These are phyloP conservation scores for Xylaria flabelliformis DNA, from an alignment of 495 filamentous ascomycete genomes.

Conservation along the genomic window DNA sequence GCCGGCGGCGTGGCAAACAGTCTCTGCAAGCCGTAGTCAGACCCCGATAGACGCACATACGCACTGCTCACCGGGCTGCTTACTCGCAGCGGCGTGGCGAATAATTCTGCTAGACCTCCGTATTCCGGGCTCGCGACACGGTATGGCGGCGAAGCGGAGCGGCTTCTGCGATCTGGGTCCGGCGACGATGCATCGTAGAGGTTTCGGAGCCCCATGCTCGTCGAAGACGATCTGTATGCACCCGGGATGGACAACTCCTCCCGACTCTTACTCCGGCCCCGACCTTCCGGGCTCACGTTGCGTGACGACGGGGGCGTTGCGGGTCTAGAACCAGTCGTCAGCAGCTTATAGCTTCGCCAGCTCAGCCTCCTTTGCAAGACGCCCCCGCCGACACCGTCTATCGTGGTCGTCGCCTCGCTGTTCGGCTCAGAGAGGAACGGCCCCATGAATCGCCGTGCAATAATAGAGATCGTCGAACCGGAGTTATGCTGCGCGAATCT, in stretches of 20 bases:
- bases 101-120: background rate
- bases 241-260: background rate
- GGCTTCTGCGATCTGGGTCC: background rate
- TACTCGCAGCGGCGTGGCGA: slow-evolving; percentile 17
- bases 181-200: background rate
- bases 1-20: slow-evolving; percentile 12
- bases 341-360: slow-evolving; percentile 25
- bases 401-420: background rate
- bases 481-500: slow-evolving; percentile 10
- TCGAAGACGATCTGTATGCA: background rate
- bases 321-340: slow-evolving; percentile 13
- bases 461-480: slow-evolving; percentile 19
- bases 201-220: slow-evolving; percentile 7
- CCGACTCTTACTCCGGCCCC: background rate
- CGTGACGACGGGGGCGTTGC: slow-evolving; percentile 18
- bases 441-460: slow-evolving; percentile 16
- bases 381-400: background rate
- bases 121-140: slow-evolving; percentile 17
- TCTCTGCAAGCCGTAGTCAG: slow-evolving; percentile 15
- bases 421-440: slow-evolving; percentile 21
- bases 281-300: background rate
- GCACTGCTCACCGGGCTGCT: slow-evolving; percentile 2
- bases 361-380: background rate
- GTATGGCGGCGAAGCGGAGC: background rate
- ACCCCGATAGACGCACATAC: slow-evolving; percentile 4